Percentiles rank a stretch among this genome's conserved stretches.
phyloP scores from a whole-genome alignment of 202 grass and related monocot genomes.

The Setaria viridis region DNA sequence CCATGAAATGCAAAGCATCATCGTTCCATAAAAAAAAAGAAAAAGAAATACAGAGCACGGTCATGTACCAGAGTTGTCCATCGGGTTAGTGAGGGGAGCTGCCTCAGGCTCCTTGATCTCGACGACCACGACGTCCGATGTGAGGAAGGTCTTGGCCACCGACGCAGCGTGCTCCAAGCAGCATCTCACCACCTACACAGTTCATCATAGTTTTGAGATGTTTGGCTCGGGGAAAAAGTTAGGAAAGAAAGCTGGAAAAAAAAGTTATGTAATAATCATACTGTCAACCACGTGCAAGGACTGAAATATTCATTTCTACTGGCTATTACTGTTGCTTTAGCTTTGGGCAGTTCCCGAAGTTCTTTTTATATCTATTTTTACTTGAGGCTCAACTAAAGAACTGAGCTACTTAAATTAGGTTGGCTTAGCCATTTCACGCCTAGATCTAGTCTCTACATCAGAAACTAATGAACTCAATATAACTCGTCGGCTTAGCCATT shows the following conservation, averaged over 20 bases:
- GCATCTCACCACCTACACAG: conserved; percentile 89
- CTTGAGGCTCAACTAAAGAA: neutral
- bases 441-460: conserved; percentile 1
- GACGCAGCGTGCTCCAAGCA: conserved; percentile 91
- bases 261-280: conserved; percentile 22
- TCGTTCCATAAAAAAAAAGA: too few relatives aligned
- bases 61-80: conserved; percentile 87
- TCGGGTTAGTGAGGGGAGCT: conserved; percentile 63
- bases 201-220: neutral
- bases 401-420: neutral
- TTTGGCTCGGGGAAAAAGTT: neutral
- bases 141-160: conserved; percentile 97
- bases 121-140: conserved; percentile 84
- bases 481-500: neutral
- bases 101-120: conserved; percentile 95
- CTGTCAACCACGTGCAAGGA: neutral
- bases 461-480: neutral
- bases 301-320: neutral
- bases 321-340: neutral
- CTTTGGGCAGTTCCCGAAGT: neutral
- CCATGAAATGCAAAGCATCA: too few relatives aligned
- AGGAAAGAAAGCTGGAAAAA: neutral
- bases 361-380: neutral
- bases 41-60: too few relatives aligned
- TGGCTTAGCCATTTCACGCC: neutral